Base-by-base conservation (phyloP, 78 protist species). In the Guillardia theta region DNA sequence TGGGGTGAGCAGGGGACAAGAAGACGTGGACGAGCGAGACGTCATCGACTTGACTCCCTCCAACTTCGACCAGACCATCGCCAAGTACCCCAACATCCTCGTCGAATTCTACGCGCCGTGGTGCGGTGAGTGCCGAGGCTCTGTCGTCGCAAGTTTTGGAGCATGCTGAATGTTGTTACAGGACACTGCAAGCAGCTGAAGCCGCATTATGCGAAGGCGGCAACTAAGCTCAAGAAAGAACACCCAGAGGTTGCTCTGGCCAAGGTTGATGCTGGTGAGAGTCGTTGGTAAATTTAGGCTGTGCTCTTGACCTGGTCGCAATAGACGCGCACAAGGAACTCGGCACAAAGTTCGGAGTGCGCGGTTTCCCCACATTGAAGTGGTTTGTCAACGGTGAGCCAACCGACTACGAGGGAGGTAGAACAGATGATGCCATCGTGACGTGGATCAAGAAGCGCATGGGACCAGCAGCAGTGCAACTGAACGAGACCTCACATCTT, bases 41-140 rank as follows among this genome's bases (percentile, higher is more conserved):
- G 90, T 80, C 37, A 44, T 80, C 2, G 90, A 45, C 12, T 48
- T 80, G 4, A 44, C 46, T 48, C 12, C 45, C 44, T 24, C 39
- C 43, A 80, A 80, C 37, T 80, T 80, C 50, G 50, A 37, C 21
- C 24, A 39, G 19, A 48, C 10, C 12, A 80, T 80, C 50, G 8
- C 19, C 53, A 80, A 80, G 22, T 21, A 80, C 90, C 21, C 27
- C n/a, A 39, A 80, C 44, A 80, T 80, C 53, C 90, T 80, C 8
- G 90, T 80, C 9, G 90, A 80, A n/a, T 80, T 80, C 8, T 80
- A 80, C 50, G 90, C 90, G 12, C 90, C 90, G 50, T 80, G 90
- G 90, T 80, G 90, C 45, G 90, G 90, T 43, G 44, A n/a, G 87
- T 76, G 70, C 70, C 21, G 27, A 30, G 2, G 58, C 27, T 24